Evolutionary conservation across 768 basidiomycete genomes (phyloP), one percentile per base, ranked within the genome.

Genomic region (Naematelia aurantialba): DNA sequence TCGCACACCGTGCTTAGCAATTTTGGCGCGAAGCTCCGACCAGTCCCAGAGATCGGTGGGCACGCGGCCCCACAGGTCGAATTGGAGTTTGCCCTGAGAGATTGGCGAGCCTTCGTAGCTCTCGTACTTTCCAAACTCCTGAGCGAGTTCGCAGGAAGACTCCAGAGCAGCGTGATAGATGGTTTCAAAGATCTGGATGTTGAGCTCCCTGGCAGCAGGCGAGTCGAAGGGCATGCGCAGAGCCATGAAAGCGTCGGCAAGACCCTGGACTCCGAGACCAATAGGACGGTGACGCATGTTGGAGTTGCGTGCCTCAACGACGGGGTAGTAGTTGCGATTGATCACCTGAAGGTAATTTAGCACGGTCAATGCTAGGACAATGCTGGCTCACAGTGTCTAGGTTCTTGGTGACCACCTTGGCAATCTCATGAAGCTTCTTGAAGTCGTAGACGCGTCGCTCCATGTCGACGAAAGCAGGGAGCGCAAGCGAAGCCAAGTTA

Each of bases 211-310:
- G 13, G 94, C 96, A 45, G 85, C 86, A 17, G 81, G 82, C 1
- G 89, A 91, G 68, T 98, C 96, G 78, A 98, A 99, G 0, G 96
- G 89, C 84, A 97, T 85, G 61, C 88, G 89, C 8, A 99, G 83
- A 24, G 88, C 88, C 92, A 98, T 97, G 82, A 99, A 99, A 1
- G 93, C 83, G 70, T 99, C 96, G 14, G 96, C 96, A 45, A 99
- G 87, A 76, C 96, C 94, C 76, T 99, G 90, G 55, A 98, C 93
- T 75, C 96, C 96, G 67, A 99, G 81, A 67, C 96, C 96, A 65
- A 99, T 91, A 52, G 96, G 96, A 49, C 96, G 89, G 78, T 97
- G 91, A 59, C 94, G 91, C 85, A 88, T 88, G 84, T 98, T 98
- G 45, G 91, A 96, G 58, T 83, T 85, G 59, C 85, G 87, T 21